Base-by-base conservation (phyloP, 257 asterid genomes). In the Anisodus tanguticus region DNA sequence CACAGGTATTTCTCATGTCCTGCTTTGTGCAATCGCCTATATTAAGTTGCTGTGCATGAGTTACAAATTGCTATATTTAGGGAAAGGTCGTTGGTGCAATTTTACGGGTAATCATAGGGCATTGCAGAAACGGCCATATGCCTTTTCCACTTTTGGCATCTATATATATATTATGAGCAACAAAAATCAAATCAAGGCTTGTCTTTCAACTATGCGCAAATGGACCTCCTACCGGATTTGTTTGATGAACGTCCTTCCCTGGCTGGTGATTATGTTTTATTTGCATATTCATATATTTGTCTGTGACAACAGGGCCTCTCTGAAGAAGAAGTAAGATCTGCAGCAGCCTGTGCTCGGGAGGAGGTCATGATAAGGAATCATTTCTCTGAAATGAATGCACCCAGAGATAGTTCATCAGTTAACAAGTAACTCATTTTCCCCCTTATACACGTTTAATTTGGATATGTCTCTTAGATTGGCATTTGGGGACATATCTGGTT, bases 311-410 rank as follows among this genome's bases (percentile, higher is more conserved):
- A 97, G 99, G 99, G 99, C 88, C 97, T 97, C 26, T 94, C 99
- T 85, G 98, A 95, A 87, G 99, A 97, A 91, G 99, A 97, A 93
- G 97, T 94, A 78, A 94, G 95, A 90, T 90, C 97, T 85, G 98
- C 98, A n/a, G 99, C 98, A 83, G 93, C 97, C 83, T 97, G 98
- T 90, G 99, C 99, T 72, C 92, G 98, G 91, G 99, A 97, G 86
- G 99, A 97, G 90, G 99, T 97, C 85, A 87, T 88, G 97, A 95
- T 97, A 86, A 91, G 99, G 91, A 97, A 95, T 88, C 97, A 97
- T 76, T 97, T 97, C 87, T 93, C 97, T 83, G 99, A 97, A 92
- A 94, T 97, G 99, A 97, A 97, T 91, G 98, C 98, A 70, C 99
- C 98, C n/a, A 91, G 86, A 85, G 97, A 94, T 64, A 90, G 92